A percentile compares a stretch with the other conserved stretches of the same genome.
Conservation (phyloP, 257 asterid species). For the Pogostemon cablin region DNA sequence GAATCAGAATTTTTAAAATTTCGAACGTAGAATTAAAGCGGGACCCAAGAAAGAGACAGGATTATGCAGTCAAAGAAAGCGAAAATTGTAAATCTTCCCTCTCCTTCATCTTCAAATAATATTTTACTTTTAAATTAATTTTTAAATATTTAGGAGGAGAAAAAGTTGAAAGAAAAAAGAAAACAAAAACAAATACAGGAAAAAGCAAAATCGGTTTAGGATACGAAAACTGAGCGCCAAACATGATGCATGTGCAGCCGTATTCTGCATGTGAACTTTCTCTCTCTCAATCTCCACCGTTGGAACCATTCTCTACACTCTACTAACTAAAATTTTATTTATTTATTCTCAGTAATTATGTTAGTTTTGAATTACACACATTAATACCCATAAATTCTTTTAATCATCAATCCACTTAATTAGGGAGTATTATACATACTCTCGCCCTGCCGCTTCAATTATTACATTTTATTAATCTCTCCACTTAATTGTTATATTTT, state of each 20-base stretch:
- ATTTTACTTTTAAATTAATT: neutral
- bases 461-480: no score
- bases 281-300: slow-evolving; percentile 32
- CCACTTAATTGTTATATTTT: no score
- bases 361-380: no score
- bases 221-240: slow-evolving; percentile 37
- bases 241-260: slow-evolving; percentile 36
- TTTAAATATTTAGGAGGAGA: neutral
- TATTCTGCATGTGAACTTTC: slow-evolving; percentile 26
- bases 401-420: no score
- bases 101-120: slow-evolving; percentile 34
- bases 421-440: no score
- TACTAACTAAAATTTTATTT: no score
- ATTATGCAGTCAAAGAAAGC: slow-evolving; percentile 12
- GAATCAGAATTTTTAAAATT: neutral
- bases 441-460: no score
- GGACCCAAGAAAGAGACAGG: slow-evolving; percentile 31
- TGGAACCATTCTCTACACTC: neutral
- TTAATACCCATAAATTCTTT: no score
- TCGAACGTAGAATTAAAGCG: slow-evolving; percentile 1
- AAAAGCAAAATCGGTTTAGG: slow-evolving; percentile 32
- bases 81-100: slow-evolving; percentile 34
- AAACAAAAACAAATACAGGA: neutral
- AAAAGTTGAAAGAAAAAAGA: neutral
- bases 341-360: no score